Conservation (phyloP, 2,329 filamentous ascomycete species). For the Phaeomoniella chlamydospora region DNA sequence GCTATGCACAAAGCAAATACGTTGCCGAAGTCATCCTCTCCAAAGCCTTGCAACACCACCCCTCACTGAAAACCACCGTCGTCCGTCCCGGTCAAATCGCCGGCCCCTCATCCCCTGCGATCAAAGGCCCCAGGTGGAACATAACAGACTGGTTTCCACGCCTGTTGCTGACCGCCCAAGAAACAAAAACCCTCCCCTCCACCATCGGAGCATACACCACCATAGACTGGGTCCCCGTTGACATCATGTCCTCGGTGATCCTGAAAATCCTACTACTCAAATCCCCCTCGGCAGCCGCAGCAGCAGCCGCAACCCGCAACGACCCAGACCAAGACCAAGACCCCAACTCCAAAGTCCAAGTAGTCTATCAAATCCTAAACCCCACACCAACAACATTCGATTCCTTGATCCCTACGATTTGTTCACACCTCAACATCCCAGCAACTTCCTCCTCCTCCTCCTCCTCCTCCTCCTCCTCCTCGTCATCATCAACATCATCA, state of each 20-base stretch:
- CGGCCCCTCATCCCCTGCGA: conserved; percentile 31
- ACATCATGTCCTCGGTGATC: conserved; percentile 26
- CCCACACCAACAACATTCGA: neutral
- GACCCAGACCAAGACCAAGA: too few species aligned
- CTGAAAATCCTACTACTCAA: too few species aligned
- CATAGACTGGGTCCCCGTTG: conserved; percentile 42
- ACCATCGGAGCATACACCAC: conserved; percentile 18
- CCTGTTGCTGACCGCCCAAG: conserved; percentile 30
- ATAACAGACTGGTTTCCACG: conserved; percentile 41
- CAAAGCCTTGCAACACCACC: conserved; percentile 1
- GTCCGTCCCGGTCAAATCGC: conserved; percentile 20
- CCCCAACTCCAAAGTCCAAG: too few species aligned
- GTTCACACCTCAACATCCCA: too few species aligned
- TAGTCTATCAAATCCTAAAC: neutral
- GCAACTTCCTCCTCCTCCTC: too few species aligned
- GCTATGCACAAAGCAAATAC: conserved; percentile 20
- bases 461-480: too few species aligned
- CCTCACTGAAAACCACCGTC: conserved; percentile 12
- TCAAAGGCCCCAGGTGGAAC: conserved; percentile 45
- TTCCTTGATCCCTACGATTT: neutral
- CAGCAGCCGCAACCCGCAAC: too few species aligned
- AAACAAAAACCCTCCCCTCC: conserved; percentile 32
- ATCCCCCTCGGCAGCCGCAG: too few species aligned
- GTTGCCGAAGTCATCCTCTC: conserved; percentile 14
- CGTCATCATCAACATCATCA: too few species aligned